Conservation (phyloP, 305 asterid genomes). For the Solanum hybrid region DNA sequence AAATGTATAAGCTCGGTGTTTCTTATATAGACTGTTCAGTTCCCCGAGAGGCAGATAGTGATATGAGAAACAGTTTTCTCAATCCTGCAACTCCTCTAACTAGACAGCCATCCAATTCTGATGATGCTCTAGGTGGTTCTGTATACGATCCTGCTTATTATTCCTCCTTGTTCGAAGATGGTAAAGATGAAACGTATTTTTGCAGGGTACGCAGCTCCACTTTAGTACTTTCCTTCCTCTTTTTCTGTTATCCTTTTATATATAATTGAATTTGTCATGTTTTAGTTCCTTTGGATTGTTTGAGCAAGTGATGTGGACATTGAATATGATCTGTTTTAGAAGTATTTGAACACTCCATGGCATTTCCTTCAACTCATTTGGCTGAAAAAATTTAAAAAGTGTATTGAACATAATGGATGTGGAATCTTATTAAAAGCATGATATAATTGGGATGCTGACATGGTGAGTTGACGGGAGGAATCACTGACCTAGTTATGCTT, state of each 20-base stretch:
- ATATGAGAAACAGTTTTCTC: slow-evolving; percentile 77
- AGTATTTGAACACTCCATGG: neutral
- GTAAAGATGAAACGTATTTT: slow-evolving; percentile 33
- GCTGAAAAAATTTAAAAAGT: neutral
- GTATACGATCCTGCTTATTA: slow-evolving; percentile 67
- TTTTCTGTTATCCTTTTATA: neutral
- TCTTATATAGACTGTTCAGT: slow-evolving; percentile 48
- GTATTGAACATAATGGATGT: neutral
- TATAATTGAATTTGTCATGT: neutral
- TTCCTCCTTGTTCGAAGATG: slow-evolving; percentile 66
- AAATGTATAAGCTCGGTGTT: slow-evolving; percentile 92
- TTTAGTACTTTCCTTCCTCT: neutral
- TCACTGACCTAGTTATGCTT: neutral
- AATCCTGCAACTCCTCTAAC: slow-evolving; percentile 65
- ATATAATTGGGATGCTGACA: neutral
- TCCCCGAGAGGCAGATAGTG: slow-evolving; percentile 56
- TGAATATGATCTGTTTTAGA: neutral
- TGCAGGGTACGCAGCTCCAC: slow-evolving; percentile 30
- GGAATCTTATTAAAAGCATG: neutral
- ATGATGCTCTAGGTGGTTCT: slow-evolving; percentile 61
- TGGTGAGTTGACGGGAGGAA: neutral
- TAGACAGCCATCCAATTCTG: slow-evolving; percentile 50
- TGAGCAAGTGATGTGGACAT: neutral
- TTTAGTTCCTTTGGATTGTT: neutral
- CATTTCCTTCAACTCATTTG: neutral